Percentiles rank a stretch among this genome's conserved stretches.
Conservation (phyloP, 2,329 filamentous ascomycete species). For the Colletotrichum karsti region DNA sequence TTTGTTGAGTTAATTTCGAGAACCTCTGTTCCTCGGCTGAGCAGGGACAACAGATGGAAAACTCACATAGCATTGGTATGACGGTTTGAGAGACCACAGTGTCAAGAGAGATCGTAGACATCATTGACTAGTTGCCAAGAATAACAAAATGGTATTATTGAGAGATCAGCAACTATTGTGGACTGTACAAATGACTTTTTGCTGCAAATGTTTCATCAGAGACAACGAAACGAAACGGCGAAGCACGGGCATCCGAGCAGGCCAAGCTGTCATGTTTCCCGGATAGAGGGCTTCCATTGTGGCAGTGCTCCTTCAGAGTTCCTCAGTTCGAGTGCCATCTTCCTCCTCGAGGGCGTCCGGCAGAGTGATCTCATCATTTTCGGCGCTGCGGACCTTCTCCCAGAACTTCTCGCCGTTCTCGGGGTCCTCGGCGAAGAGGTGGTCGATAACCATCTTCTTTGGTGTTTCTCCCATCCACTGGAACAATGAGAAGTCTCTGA, state of each 20-base stretch:
- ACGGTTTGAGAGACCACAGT: background rate
- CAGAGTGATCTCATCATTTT: slow-evolving; percentile 64
- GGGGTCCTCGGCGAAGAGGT: slow-evolving; percentile 70
- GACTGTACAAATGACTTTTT: background rate
- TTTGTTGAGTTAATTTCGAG: background rate
- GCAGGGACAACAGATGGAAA: background rate
- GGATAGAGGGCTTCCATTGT: background rate
- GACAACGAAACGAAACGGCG: background rate
- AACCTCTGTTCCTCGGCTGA: background rate
- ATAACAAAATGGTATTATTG: background rate
- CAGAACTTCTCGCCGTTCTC: slow-evolving; percentile 70
- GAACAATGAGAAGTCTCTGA: slow-evolving; percentile 78
- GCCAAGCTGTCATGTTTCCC: background rate
- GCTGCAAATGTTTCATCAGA: slow-evolving; percentile 3
- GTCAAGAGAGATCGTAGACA: background rate
- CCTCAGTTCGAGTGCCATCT: background rate
- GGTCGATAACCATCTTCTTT: slow-evolving; percentile 70
- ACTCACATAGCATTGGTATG: background rate
- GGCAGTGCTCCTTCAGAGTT: slow-evolving; percentile 17
- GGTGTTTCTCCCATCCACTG: slow-evolving; percentile 81
- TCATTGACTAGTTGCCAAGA: background rate
- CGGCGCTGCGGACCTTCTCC: slow-evolving; percentile 66
- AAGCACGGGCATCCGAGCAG: background rate
- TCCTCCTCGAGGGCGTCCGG: background rate
- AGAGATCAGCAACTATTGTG: background rate